Conservation (phyloP, 176 grass and related monocot species). For the Phragmites australis region DNA sequence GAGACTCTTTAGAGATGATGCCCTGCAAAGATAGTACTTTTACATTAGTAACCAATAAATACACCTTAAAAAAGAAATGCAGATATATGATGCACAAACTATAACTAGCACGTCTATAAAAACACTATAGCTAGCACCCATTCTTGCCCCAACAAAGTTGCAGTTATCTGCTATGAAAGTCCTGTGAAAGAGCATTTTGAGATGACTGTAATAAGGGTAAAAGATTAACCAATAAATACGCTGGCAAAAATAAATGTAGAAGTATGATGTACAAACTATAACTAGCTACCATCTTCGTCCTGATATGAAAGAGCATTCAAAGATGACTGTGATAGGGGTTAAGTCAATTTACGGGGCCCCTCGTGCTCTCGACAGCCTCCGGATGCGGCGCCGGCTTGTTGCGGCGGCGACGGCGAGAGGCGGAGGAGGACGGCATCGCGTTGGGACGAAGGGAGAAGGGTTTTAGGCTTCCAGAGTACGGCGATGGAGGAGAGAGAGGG, state of each 20-base stretch:
- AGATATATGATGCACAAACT: background rate
- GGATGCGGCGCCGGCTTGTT: background rate
- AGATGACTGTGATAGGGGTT: background rate
- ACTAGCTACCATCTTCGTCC: background rate
- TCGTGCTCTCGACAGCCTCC: background rate
- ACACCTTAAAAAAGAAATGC: background rate
- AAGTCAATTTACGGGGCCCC: background rate
- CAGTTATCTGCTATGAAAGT: background rate
- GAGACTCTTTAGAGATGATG: slow-evolving; percentile 7
- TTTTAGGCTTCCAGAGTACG: background rate
- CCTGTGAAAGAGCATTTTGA: background rate
- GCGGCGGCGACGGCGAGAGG: background rate
- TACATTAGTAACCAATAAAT: background rate
- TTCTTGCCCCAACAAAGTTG: background rate
- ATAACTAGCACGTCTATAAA: background rate
- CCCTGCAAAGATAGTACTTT: background rate
- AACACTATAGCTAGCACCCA: background rate
- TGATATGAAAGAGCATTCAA: background rate
- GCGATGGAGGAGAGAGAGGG: background rate
- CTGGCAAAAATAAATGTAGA: background rate
- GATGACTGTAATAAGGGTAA: background rate
- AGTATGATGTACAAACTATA: background rate
- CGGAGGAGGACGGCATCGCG: background rate
- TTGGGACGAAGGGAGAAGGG: background rate
- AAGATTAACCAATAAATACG: background rate